Base-by-base conservation (phyloP, 345 rosid species). In the Dipteronia dyeriana region DNA sequence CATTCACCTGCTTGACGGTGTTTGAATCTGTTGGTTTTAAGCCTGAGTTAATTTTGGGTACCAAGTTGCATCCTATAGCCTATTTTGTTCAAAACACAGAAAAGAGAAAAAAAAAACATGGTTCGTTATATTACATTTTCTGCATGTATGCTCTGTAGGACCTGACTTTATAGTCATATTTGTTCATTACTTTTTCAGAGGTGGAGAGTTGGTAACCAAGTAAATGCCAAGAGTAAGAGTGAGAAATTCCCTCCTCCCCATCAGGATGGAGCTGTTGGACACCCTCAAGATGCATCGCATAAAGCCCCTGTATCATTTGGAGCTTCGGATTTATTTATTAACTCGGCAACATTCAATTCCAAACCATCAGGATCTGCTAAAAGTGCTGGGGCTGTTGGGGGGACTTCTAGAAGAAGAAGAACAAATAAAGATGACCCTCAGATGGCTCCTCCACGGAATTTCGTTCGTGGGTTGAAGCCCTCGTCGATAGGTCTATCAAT, bases 201-300 rank as follows among this genome's bases (percentile, higher is more conserved):
- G 72, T 86, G 88, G 89, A 83, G 92, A 82, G 79, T 75, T 13
- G 75, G 75, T 70, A 79, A 89, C 61, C 89, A 90, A 70, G 81
- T 86, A 78, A 87, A 87, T 81, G 91, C 87, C 0, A 89, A 87
- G 85, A 91, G 97, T 88, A 95, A 88, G 85, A 95, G 99, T 53
- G 98, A 92, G 91, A 95, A 91, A 84, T 95, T 95, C 73, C 98
- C 98, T 3, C 99, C 98, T 79, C 97, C 98, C 1, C 99, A 93
- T 83, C 93, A 88, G 84, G 98, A 95, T 54, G 98, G 90, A 76
- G 95, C 89, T 31, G 89, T 91, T 39, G 95, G 96, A 61, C 86
- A 90, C 53, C 85, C 80, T 14, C 51, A 74, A 3, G 88, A 85
- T 66, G 68, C 80, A 22, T 85, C 90, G 63, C 81, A 68, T 43